Evolutionary conservation across 805 yeast species (phyloP).

Genomic region (Suhomyces faveliae): DNA sequence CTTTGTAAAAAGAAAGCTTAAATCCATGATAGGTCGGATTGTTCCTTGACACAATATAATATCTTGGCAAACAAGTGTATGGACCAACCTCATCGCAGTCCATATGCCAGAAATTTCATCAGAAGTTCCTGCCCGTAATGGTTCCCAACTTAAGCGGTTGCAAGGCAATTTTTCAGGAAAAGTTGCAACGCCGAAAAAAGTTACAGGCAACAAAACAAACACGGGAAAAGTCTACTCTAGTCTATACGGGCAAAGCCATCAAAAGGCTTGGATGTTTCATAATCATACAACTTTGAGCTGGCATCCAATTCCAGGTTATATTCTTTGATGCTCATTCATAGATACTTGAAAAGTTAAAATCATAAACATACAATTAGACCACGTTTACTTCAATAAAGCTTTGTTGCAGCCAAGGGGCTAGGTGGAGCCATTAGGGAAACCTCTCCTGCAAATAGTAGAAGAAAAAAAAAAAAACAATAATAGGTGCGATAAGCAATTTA

Average conservation of each 20-base stretch:
- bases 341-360: background rate
- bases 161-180: no score
- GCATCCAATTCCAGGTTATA: no score
- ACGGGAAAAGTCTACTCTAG: no score
- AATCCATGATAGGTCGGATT: background rate
- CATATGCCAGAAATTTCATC: background rate
- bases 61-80: background rate
- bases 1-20: no score
- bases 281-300: no score
- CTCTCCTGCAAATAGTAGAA: background rate
- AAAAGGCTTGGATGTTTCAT: no score
- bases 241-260: no score
- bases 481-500: background rate
- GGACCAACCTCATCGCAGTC: no score
- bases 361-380: background rate
- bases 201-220: no score
- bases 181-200: no score
- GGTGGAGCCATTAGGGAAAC: background rate
- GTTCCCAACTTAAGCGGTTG: no score
- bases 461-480: background rate
- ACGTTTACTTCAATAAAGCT: background rate
- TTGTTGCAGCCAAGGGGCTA: constrained; percentile 1
- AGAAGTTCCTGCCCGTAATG: no score
- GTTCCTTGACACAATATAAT: background rate
- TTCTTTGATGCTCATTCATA: background rate